These are phyloP conservation scores for Colletotrichum cordylinicola DNA, from an alignment of 2,329 filamentous ascomycete species.

Conservation along the genomic window DNA sequence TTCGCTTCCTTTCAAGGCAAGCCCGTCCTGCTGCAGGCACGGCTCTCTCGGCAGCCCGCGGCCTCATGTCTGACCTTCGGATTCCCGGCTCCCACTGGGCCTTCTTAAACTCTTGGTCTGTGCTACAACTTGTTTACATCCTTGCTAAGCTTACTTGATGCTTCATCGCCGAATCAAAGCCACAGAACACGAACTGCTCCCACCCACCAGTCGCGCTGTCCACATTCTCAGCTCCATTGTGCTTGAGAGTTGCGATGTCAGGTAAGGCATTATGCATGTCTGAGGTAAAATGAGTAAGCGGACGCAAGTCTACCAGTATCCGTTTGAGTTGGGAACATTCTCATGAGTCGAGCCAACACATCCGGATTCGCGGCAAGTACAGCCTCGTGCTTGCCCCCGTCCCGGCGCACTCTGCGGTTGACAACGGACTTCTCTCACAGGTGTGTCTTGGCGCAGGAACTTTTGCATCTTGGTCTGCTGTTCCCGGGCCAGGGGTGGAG, in stretches of 20 bases:
- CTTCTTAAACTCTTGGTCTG: neutral
- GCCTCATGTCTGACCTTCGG: neutral
- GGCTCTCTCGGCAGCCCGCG: neutral
- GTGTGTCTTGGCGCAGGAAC: neutral
- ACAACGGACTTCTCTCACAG: neutral
- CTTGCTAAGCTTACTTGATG: neutral
- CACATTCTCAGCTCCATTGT: neutral
- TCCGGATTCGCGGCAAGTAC: rapidly evolving
- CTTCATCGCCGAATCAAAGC: neutral
- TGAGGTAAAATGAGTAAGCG: too few species aligned
- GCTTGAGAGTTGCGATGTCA: neutral
- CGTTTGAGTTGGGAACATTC: rapidly evolving
- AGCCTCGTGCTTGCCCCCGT: neutral
- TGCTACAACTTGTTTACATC: neutral
- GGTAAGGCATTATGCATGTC: too few species aligned
- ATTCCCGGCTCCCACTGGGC: neutral
- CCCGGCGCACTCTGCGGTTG: neutral
- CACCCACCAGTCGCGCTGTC: too few species aligned
- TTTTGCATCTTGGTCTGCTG: neutral
- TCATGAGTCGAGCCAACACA: neutral
- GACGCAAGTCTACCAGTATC: neutral
- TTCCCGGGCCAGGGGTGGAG: neutral
- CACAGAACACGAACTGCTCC: rapidly evolving
- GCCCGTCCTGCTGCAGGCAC: neutral
- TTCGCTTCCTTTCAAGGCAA: neutral